Evolutionary conservation across 192 early-diverging fungal species (phyloP), one percentile per base, ranked within the genome.

Genomic region (Backusella psychrophila): DNA sequence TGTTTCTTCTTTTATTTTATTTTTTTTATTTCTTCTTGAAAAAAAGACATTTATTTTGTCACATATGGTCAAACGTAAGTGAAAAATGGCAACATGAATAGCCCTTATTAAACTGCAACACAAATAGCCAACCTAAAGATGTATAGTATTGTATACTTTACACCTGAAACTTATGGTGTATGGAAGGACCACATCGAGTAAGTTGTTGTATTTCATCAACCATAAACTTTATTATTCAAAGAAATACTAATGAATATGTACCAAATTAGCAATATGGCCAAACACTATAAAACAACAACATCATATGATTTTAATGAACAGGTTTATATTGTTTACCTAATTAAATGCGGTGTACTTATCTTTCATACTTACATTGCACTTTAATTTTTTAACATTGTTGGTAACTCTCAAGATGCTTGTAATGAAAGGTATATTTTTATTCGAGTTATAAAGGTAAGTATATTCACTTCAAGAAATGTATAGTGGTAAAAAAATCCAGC

Each of bases 341-440:
- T 44, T 44, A 44, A 44, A 33, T 33, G 2, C 3, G 33, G 3
- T 44, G 5, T 44, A 15, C 38, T 38, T 46, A 44, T 26, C 6
- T 26, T 75, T 29, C 4, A 70, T 35, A 5, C 38, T 12, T 70
- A 49, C 5, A 49, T 44, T 15, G 21, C 21, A 31, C n/a, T 38
- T 35, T 34, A 77, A 69, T 77, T 21, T 39, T 71, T 77, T 49
- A 21, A 39, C 19, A 77, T 77, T 3, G 33, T 29, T 56, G 75
- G 75, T 5, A 19, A 44, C n/a, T 77, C 75, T 23, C 67, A 77
- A 12, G 2, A 67, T 7, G 35, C 42, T 17, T 69, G 67, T 33
- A 69, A 71, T 21, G 19, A 71, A 7, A 41, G 52, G 75, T 71
- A 77, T n/a, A 39, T 68, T 69, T 36, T 21, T 39, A 69, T 19